These are phyloP conservation scores for Phytophthora sansomeana DNA, from an alignment of 352 stramenopile genomes.

Conservation along the genomic window DNA sequence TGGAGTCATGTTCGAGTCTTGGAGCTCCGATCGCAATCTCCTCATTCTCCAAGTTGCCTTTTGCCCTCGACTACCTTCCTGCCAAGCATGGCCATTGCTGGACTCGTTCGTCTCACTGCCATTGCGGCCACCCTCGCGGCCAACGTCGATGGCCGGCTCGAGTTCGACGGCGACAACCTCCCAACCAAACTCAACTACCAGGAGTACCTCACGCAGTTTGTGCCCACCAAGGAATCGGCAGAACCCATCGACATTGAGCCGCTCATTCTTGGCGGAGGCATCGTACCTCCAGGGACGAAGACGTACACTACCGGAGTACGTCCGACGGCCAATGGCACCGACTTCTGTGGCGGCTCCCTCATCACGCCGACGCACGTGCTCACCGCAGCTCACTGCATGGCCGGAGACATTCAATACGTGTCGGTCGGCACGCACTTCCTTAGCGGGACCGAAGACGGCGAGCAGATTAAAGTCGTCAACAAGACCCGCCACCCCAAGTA, in stretches of 20 bases:
- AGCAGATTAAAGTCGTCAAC: slow-evolving; percentile 61
- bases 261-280: slow-evolving; percentile 50
- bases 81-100: slow-evolving; percentile 23
- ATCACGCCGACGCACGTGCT: slow-evolving; percentile 72
- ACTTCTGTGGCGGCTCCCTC: slow-evolving; percentile 69
- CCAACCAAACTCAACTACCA: slow-evolving; percentile 40
- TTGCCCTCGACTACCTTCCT: background rate
- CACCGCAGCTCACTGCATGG: slow-evolving; percentile 66
- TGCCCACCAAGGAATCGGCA: slow-evolving; percentile 17
- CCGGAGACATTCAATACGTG: slow-evolving; percentile 53
- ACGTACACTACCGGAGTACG: slow-evolving; percentile 62
- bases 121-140: slow-evolving; percentile 32
- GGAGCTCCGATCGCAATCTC: background rate
- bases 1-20: background rate
- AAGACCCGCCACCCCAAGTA: slow-evolving; percentile 61
- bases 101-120: slow-evolving; percentile 25
- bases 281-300: slow-evolving; percentile 52
- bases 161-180: slow-evolving; percentile 20
- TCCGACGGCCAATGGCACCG: slow-evolving; percentile 34
- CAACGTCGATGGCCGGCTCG: slow-evolving; percentile 21
- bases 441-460: slow-evolving; percentile 46
- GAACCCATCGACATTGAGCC: slow-evolving; percentile 29
- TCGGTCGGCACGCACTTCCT: slow-evolving; percentile 66
- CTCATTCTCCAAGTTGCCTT: slow-evolving; percentile 36
- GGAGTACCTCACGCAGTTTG: slow-evolving; percentile 36